Base-by-base conservation (phyloP, 75 land plant species). In the Selaginella tamariscina region DNA sequence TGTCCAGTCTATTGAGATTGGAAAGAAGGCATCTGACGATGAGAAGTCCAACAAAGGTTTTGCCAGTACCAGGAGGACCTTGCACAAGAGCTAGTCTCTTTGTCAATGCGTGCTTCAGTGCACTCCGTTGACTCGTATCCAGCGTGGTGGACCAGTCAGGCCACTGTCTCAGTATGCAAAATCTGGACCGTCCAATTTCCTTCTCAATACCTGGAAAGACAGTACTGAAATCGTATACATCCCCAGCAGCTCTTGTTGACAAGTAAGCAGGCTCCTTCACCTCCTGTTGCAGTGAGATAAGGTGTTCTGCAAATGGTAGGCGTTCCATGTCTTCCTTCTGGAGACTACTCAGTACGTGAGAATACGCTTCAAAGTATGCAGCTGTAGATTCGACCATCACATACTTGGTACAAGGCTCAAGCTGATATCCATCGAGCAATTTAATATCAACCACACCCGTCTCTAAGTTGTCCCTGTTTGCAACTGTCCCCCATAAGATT, bases 51-150 rank as follows among this genome's bases (percentile, higher is more conserved):
- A 75, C 68, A 33, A 75, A 73, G 13, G 77, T 75, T 32, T 75
- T 75, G 32, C 77, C 77, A 1, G 77, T 75, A 1, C 77, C 77
- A 13, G 77, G 77, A 54, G 77, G 77, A 13, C 77, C 77, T 65
- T 75, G 77, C 33, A 75, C 72, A 33, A 75, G 24, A 0, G 77
- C 75, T 69, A 75, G 56, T 13, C 67, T 65, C 60, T 75, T 75
- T 31, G 77, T 74, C 24, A 75, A 11, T 1, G 75, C 77, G 29
- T 75, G 77, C 29, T 33, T 75, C 20, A 75, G 27, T 49, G 77
- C 77, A 28, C 24, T 32, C 24, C 54, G 27, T 57, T 75, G 77
- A 21, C 76, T 72, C 11, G 59, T 23, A 32, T 75, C 77, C 24
- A 75, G 72, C 8, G n/a, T 26, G 33, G 0, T 21, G 23, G 22